Evolutionary conservation across 371 early-diverging fungal species (phyloP), one percentile per base, ranked within the genome.

Genomic region (Chytridium lagenaria): DNA sequence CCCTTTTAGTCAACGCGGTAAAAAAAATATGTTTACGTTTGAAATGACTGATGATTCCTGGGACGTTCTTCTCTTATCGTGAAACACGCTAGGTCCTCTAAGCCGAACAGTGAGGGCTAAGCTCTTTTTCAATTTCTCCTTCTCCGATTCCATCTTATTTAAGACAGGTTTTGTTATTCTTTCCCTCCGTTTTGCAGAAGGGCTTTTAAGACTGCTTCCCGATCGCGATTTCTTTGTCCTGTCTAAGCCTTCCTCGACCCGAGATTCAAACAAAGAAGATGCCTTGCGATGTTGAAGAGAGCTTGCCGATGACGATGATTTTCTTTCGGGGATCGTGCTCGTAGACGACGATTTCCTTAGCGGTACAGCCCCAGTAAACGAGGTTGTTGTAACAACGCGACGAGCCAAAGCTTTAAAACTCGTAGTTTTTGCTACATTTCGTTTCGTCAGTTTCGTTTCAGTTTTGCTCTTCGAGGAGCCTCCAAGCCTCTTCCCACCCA

Each of bases 61-160:
- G 31, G 37, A 36, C 36, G 61, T 61, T 61, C 10, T 7, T 28
- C 55, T 52, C 16, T 26, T 10, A 5, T 66, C 51, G 37, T 52
- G 31, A 15, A 64, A 34, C 1, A 72, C 30, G 23, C 26, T 59
- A 19, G 68, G 61, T n/a, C 73, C 73, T 26, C 73, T 19, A 33
- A 73, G 44, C 23, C 73, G 36, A 15, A 59, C 73, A 3, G 73
- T 73, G n/a, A 67, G 31, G n/a, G 67, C 55, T 68, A 73, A 68
- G 36, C 59, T 68, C 23, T 59, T 73, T 59, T 68, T 73, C 57
- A 73, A 36, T 30, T 68, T 73, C 16, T 73, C 73, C 68, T 68
- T 73, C 22, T 49, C 49, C 28, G 22, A 2, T 2, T 50, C 71
- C 15, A 59, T 26, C 38, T 10, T 38, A n/a, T 23, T 44, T 68